Percentiles rank a stretch among this genome's conserved stretches.
Conservation (phyloP, 2,329 filamentous ascomycete species). For the Aspergillus neotritici region DNA sequence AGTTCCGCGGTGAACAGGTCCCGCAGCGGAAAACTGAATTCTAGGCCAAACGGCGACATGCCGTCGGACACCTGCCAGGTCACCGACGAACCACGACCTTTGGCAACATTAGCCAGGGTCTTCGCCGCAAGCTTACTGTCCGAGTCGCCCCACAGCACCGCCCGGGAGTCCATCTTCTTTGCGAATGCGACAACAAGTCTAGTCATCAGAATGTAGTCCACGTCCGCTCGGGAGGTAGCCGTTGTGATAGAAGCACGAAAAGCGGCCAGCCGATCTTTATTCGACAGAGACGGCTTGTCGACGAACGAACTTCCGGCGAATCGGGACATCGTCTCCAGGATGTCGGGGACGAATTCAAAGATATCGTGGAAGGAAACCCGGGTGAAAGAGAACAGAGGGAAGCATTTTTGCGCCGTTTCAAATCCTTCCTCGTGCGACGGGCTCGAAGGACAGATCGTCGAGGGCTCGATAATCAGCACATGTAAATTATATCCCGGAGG, state of each 20-base stretch:
- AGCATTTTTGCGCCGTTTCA: conserved; percentile 50
- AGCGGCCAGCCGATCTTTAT: conserved; percentile 46
- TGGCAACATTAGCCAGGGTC: conserved; percentile 80
- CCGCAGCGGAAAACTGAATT: conserved; percentile 73
- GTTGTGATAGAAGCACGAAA: conserved; percentile 62
- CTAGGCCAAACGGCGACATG: conserved; percentile 50
- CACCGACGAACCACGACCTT: conserved; percentile 77
- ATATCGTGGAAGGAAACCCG: conserved; percentile 60
- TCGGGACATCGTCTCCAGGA: conserved; percentile 28
- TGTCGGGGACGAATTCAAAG: conserved; percentile 41
- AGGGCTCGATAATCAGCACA: conserved; percentile 40
- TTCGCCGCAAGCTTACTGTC: conserved; percentile 84
- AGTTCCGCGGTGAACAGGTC: conserved; percentile 83
- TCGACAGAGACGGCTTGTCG: conserved; percentile 25
- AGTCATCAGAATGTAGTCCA: conserved; percentile 64
- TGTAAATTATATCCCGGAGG: conserved; percentile 62
- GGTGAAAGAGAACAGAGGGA: conserved; percentile 61
- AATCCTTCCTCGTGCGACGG: conserved; percentile 29
- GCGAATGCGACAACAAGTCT: conserved; percentile 66
- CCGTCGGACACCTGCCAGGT: conserved; percentile 81
- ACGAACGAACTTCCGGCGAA: conserved; percentile 24
- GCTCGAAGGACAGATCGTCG: conserved; percentile 21
- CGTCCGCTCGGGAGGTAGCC: conserved; percentile 68
- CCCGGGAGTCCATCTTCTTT: conserved; percentile 55
- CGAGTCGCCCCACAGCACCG: conserved; percentile 75